Evolutionary conservation across 2,329 filamentous ascomycete genomes (phyloP).

Genomic region (Cladosporium colombiae): DNA sequence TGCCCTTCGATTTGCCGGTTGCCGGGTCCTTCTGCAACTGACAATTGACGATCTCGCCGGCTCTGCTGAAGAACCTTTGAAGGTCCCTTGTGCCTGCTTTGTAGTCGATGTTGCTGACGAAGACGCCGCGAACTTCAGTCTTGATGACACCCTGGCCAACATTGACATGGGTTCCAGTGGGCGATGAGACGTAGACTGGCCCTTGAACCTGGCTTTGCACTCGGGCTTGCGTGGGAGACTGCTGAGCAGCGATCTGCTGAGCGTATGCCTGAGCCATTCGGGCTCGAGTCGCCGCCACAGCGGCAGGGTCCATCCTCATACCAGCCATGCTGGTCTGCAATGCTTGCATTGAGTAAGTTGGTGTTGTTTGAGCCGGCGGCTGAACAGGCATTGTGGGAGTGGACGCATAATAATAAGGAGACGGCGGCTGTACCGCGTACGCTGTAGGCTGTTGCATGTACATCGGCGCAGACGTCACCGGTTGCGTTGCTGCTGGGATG

Average conservation of each 20-base stretch:
- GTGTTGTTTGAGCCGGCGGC: neutral
- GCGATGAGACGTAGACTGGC: constrained; percentile 24
- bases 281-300: neutral
- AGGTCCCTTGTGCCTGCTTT: constrained; percentile 32
- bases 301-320: constrained; percentile 4
- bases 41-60: constrained; percentile 31
- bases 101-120: constrained; percentile 33
- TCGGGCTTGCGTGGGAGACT: neutral
- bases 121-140: constrained; percentile 34
- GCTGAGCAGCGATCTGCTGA: neutral
- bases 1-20: constrained; percentile 34
- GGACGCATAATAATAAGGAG: neutral
- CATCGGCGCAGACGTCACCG: neutral
- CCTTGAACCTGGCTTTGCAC: neutral
- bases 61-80: constrained; percentile 29
- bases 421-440: constrained; percentile 1
- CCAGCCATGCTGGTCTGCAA: constrained; percentile 5
- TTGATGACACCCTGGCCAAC: constrained; percentile 27
- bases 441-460: constrained; percentile 2
- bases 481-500: neutral
- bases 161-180: constrained; percentile 32
- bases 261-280: constrained; percentile 4
- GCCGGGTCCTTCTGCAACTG: constrained; percentile 24
- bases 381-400: neutral
- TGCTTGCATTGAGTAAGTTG: constrained; percentile 10